Evolutionary conservation across 306 rosid genomes (phyloP).

Genomic region (Acmispon strigosus): DNA sequence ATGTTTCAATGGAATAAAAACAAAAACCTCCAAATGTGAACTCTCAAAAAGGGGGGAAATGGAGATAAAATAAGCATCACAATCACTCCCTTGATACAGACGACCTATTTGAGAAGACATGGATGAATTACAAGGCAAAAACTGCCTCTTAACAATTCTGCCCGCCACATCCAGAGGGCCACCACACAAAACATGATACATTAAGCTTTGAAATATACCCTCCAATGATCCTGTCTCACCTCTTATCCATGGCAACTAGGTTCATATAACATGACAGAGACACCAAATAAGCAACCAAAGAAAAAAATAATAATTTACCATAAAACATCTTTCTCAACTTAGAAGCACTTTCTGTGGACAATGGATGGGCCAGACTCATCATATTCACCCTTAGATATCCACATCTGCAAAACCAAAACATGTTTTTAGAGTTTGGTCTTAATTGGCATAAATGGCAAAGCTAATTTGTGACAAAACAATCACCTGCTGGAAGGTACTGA

Average conservation of each 20-base stretch:
- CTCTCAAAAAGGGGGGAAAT: background rate
- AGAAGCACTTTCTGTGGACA: constrained; percentile 98
- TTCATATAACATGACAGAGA: constrained; percentile 62
- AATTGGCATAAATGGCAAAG: background rate
- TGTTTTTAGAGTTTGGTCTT: constrained; percentile 13
- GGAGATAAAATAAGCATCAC: constrained; percentile 33
- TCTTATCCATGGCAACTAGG: constrained; percentile 45
- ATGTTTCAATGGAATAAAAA: constrained; percentile 39
- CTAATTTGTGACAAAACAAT: background rate
- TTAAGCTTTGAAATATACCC: constrained; percentile 30
- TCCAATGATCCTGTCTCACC: constrained; percentile 32
- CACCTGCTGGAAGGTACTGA: constrained; percentile 99
- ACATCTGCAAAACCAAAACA: constrained; percentile 53
- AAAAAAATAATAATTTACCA: constrained; percentile 61
- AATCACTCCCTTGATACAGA: constrained; percentile 68
- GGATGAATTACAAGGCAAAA: constrained; percentile 38
- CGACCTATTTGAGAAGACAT: constrained; percentile 63
- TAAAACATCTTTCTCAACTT: constrained; percentile 39
- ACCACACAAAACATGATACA: constrained; percentile 28
- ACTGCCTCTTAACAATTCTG: constrained; percentile 32
- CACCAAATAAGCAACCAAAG: constrained; percentile 73
- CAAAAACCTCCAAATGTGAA: constrained; percentile 39
- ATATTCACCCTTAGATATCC: constrained; percentile 94
- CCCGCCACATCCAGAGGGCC: constrained; percentile 42
- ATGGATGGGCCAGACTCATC: constrained; percentile 97